These are phyloP conservation scores for Cladosporium halotolerans DNA, from an alignment of 2,329 filamentous ascomycete species.

Conservation along the genomic window DNA sequence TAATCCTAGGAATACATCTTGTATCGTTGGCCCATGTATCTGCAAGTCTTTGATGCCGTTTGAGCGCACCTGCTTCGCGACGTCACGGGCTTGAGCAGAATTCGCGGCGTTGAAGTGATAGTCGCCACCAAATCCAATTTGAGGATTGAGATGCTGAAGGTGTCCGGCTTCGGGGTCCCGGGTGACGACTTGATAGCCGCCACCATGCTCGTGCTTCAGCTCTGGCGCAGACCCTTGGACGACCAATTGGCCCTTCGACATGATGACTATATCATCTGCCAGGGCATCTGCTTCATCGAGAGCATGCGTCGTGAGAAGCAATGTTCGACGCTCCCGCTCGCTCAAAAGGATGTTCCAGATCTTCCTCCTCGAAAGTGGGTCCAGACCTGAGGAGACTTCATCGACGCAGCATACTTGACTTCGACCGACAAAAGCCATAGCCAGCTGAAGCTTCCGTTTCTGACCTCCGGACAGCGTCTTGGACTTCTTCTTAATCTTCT, in stretches of 20 bases:
- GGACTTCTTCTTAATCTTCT: slow-evolving; percentile 63
- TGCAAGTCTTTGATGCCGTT: slow-evolving; percentile 65
- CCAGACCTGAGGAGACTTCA: slow-evolving; percentile 78
- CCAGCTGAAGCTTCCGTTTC: slow-evolving; percentile 81
- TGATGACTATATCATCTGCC: slow-evolving; percentile 76
- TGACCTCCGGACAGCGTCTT: slow-evolving; percentile 80
- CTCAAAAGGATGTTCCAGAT: slow-evolving; percentile 87
- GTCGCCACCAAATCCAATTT: slow-evolving; percentile 34
- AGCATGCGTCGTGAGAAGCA: slow-evolving; percentile 85
- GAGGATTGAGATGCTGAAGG: slow-evolving; percentile 13
- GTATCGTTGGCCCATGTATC: slow-evolving; percentile 78
- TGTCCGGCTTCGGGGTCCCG: not conserved
- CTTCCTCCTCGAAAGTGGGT: slow-evolving; percentile 75
- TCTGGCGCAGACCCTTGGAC: slow-evolving; percentile 76
- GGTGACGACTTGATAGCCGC: slow-evolving; percentile 63
- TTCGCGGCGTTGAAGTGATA: slow-evolving; percentile 38
- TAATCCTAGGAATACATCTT: slow-evolving; percentile 80
- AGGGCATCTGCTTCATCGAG: slow-evolving; percentile 84
- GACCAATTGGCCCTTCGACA: slow-evolving; percentile 74
- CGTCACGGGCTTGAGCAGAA: slow-evolving; percentile 1
- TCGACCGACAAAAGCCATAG: slow-evolving; percentile 87
- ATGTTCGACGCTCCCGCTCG: slow-evolving; percentile 70
- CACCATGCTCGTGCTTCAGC: slow-evolving; percentile 70
- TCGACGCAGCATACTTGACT: slow-evolving; percentile 76
- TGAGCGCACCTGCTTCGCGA: slow-evolving; percentile 14